These are phyloP conservation scores for Sordariomycetes sp. DNA, from an alignment of 2,329 filamentous ascomycete genomes.

Conservation along the genomic window DNA sequence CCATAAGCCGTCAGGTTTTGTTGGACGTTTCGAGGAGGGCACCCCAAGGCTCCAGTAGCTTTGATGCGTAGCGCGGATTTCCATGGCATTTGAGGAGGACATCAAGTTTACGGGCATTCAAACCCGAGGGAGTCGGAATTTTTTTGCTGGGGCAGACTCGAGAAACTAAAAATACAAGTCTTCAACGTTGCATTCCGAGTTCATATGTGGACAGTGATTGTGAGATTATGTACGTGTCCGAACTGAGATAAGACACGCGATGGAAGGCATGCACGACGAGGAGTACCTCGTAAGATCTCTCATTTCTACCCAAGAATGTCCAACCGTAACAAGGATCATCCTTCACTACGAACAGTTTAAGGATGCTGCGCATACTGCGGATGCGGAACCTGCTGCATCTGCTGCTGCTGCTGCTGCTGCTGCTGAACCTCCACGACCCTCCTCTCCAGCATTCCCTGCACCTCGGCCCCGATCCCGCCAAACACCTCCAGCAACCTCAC, in stretches of 20 bases:
- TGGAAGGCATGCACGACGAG: neutral
- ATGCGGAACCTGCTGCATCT: constrained; percentile 8
- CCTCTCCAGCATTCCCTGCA: constrained; percentile 1
- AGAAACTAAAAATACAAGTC: too few relatives aligned
- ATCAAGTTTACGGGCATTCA: too few relatives aligned
- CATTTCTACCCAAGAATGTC: neutral
- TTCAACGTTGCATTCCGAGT: too few relatives aligned
- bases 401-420: constrained; percentile 20
- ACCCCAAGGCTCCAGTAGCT: too few relatives aligned
- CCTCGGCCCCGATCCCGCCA: neutral
- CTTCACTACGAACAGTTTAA: neutral
- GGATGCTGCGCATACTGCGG: neutral
- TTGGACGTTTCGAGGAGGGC: too few relatives aligned
- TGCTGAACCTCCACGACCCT: constrained; percentile 12
- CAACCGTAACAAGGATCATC: neutral
- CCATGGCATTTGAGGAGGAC: too few relatives aligned
- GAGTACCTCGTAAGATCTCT: neutral
- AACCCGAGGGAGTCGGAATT: too few relatives aligned
- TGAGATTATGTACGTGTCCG: too few relatives aligned
- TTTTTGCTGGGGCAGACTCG: too few relatives aligned
- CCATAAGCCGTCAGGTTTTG: too few relatives aligned
- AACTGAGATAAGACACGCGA: neutral
- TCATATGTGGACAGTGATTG: too few relatives aligned
- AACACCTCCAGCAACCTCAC: constrained; percentile 3
- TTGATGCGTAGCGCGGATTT: too few relatives aligned